Base-by-base conservation (phyloP, 2,329 filamentous ascomycete genomes). In the Neofusicoccum parvum region DNA sequence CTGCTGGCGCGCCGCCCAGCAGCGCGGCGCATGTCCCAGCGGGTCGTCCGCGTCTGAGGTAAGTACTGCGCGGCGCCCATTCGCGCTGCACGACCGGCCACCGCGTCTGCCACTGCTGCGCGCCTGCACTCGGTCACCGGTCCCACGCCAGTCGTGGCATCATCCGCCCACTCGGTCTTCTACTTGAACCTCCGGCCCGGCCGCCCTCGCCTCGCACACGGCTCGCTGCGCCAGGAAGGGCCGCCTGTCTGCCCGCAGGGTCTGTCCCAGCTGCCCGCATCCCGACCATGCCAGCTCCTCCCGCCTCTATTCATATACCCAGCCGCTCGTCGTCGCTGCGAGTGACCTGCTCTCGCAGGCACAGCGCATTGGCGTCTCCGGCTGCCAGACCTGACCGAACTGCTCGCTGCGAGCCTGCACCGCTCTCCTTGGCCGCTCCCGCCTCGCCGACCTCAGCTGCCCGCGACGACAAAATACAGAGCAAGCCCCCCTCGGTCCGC, bases 221-320 rank as follows among this genome's bases (percentile, higher is more conserved):
- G 51, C 51, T 56, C 34, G 37, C 14, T 39, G 37, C 11, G 7
- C 37, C 11, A 39, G 37, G 37, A 23, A 39, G 53, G 53, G 12
- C n/a, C 53, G 53, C 53, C 23, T n/a, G 14, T 12, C 39, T 32
- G 23, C 27, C 51, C 5, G 12, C 51, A 41, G 37, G 51, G 51
- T 23, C 36, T 5, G n/a, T n/a, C 37, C 17, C 27, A 5, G 43
- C 32, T 20, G n/a, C 43, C 27, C 17, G n/a, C 9, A 34, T 36
- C 20, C 23, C 50, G 41, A 48, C 50, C 62, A 64, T 64, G 62
- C 48, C 56, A 48, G 62, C 60, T 39, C 46, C 46, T 15, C 48
- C 60, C 46, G 60, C 50, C 41, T 43, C 62, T 37, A 64, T 64
- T 64, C 63, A 65, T 65, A 65, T 65, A 65, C 63, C 63, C 51